phyloP scores from a whole-genome alignment of 805 yeast genomes.

The Zygotorulaspora sp. region DNA sequence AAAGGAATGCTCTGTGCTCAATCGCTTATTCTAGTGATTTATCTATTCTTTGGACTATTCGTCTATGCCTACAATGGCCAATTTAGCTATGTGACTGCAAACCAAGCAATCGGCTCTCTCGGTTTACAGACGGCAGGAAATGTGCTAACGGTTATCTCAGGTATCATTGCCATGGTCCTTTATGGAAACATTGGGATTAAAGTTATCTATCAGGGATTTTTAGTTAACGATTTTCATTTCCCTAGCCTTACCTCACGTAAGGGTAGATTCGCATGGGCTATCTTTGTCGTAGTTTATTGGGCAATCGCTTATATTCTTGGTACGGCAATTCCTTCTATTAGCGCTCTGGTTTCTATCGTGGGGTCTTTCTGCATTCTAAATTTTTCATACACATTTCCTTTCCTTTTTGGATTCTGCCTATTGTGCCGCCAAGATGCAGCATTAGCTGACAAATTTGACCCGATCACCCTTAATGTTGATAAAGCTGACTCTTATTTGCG shows the following conservation, averaged over 20 bases:
- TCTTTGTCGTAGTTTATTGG: constrained; percentile 40
- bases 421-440: constrained; percentile 29
- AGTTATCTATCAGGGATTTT: constrained; percentile 40
- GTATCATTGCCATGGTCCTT: constrained; percentile 42
- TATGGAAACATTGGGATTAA: constrained; percentile 47
- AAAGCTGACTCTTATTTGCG: constrained; percentile 13
- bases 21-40: constrained; percentile 37
- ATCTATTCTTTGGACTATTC: constrained; percentile 41
- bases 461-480: constrained; percentile 11
- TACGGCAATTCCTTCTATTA: constrained; percentile 43
- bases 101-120: constrained; percentile 40
- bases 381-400: constrained; percentile 45
- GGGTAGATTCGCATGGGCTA: constrained; percentile 39
- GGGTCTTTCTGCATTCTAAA: constrained; percentile 45
- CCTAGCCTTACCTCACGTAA: constrained; percentile 34
- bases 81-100: constrained; percentile 41
- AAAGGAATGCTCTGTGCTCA: constrained; percentile 45
- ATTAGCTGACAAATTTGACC: constrained; percentile 35
- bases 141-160: constrained; percentile 37
- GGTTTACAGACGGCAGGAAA: constrained; percentile 39
- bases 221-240: constrained; percentile 32
- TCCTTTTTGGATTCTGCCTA: constrained; percentile 19
- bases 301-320: constrained; percentile 42
- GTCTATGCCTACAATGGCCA: constrained; percentile 46
- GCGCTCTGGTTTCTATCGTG: constrained; percentile 37